Evolutionary conservation across 2,329 filamentous ascomycete genomes (phyloP).

Genomic region (Nemania serpens): DNA sequence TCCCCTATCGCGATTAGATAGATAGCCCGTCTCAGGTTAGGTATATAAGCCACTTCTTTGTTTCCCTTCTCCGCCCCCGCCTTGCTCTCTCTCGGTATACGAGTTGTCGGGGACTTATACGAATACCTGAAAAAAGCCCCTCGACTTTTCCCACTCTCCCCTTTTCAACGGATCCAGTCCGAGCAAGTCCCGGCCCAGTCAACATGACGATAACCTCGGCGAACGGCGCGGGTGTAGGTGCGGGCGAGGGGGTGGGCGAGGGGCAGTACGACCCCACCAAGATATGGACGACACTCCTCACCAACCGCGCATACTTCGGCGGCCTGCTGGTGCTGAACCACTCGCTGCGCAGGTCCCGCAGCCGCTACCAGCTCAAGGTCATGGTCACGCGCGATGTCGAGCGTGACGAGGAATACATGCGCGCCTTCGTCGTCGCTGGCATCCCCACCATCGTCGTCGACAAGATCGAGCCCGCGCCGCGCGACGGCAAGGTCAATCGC

Average conservation of each 20-base stretch:
- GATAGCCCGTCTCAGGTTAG: no score
- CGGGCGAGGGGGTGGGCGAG: not conserved
- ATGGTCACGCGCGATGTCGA: constrained; percentile 43
- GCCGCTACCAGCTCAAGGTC: constrained; percentile 40
- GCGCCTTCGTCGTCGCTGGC: constrained; percentile 40
- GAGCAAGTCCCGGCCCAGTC: no score
- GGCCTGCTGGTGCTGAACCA: constrained; percentile 40
- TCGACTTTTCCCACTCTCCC: not conserved
- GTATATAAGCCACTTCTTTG: no score
- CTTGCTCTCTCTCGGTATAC: no score
- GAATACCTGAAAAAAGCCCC: no score
- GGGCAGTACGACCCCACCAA: constrained; percentile 38
- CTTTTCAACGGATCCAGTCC: not conserved
- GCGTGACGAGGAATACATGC: constrained; percentile 43
- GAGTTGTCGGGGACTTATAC: no score
- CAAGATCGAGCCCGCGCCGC: constrained; percentile 42
- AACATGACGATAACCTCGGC: constrained; percentile 18
- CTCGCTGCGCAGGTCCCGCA: constrained; percentile 36
- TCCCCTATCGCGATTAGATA: no score
- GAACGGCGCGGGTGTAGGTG: constrained; percentile 8
- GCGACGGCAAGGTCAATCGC: constrained; percentile 42
- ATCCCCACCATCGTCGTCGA: constrained; percentile 43
- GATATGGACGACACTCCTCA: constrained; percentile 43
- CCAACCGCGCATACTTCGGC: constrained; percentile 41
- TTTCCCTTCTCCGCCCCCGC: no score